phyloP scores from a whole-genome alignment of 768 basidiomycete species.

The Mycena capillaripes region DNA sequence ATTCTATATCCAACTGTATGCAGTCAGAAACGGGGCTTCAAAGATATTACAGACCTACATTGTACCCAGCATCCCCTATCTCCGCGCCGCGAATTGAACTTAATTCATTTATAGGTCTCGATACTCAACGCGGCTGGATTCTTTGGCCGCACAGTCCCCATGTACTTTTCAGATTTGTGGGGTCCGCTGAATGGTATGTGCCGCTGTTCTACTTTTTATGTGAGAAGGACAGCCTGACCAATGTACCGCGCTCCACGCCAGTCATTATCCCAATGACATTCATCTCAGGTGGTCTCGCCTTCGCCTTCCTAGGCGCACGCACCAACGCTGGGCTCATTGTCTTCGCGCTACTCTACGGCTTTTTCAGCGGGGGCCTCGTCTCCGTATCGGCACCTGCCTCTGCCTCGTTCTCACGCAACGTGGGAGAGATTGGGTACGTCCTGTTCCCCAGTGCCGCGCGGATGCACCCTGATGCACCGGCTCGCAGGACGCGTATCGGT shows the following conservation, averaged over 20 bases:
- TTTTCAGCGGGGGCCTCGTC: background rate
- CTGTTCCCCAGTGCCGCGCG: background rate
- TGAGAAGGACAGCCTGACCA: no score
- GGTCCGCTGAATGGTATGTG: background rate
- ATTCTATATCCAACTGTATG: conserved; percentile 67
- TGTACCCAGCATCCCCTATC: no score
- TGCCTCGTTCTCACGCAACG: background rate
- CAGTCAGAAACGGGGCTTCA: conserved; percentile 55
- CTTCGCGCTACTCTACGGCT: conserved; percentile 1
- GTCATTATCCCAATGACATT: conserved; percentile 14
- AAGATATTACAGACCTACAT: conserved; percentile 58
- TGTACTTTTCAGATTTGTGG: conserved; percentile 47
- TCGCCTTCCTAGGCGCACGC: conserved; percentile 38
- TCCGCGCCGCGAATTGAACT: no score
- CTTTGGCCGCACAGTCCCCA: conserved; percentile 56
- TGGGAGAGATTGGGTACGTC: conserved; percentile 4
- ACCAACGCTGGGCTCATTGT: conserved; percentile 3
- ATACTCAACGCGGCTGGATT: conserved; percentile 52
- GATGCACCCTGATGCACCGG: no score
- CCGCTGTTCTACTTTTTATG: no score
- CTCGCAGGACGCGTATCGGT: background rate
- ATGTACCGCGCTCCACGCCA: background rate
- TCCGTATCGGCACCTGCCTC: background rate
- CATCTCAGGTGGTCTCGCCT: conserved; percentile 38
- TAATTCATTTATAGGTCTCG: conserved; percentile 39